These are phyloP conservation scores for Rutidosis leptorrhynchoides DNA, from an alignment of 129 eudicot species.

Conservation along the genomic window DNA sequence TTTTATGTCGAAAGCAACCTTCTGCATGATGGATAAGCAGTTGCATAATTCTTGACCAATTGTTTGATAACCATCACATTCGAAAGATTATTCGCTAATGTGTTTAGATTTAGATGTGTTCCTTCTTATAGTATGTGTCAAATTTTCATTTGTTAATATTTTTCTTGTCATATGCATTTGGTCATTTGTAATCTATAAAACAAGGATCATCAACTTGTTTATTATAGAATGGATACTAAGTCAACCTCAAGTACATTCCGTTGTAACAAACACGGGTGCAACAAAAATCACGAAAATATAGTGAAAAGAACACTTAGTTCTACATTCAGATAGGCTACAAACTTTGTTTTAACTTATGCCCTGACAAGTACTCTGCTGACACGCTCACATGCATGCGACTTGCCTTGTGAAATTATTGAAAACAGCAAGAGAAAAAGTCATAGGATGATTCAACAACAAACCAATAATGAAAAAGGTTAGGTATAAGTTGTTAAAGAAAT, in stretches of 20 bases:
- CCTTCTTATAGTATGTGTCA: slow-evolving; percentile 3
- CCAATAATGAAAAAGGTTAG: background rate
- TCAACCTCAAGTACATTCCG: slow-evolving; percentile 9
- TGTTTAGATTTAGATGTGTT: slow-evolving; percentile 1
- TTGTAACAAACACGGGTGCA: background rate
- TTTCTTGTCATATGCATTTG: slow-evolving; percentile 16
- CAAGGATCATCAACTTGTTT: slow-evolving; percentile 15
- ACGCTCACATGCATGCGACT: slow-evolving; percentile 4
- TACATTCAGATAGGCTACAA: background rate
- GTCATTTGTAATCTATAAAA: slow-evolving; percentile 4
- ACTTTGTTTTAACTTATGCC: background rate
- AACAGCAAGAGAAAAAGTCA: slow-evolving; percentile 20
- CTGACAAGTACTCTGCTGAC: slow-evolving; percentile 11
- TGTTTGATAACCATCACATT: too few species aligned
- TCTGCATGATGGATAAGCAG: too few species aligned
- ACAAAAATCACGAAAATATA: background rate
- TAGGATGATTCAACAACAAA: slow-evolving; percentile 9
- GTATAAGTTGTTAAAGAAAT: background rate
- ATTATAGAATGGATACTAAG: slow-evolving; percentile 1
- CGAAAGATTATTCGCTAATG: slow-evolving; percentile 10
- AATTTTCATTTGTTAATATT: slow-evolving; percentile 11
- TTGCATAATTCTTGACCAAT: too few species aligned
- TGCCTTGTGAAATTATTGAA: background rate
- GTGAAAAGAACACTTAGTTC: background rate
- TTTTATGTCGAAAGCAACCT: too few species aligned